Base-by-base conservation (phyloP, 129 eudicot species). In the Arctium minus region DNA sequence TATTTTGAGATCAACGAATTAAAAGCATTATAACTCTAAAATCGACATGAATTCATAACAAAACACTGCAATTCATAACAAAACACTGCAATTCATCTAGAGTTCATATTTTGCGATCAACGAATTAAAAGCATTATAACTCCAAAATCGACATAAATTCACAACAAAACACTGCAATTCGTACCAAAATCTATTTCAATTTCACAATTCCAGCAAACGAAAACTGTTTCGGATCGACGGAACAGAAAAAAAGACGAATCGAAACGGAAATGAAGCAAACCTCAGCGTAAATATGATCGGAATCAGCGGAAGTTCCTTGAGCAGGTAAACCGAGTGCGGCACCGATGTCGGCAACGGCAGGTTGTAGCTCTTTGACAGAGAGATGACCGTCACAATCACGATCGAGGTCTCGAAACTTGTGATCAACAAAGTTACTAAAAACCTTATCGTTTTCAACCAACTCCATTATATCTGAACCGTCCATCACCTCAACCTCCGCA, bases 401-500 rank as follows among this genome's bases (percentile, higher is more conserved):
- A 81, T 96, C 98, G 9, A 96, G 93, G 50, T 93, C 90, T 72
- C 87, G 82, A 81, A 96, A 96, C 92, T 96, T 96, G 77, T 96
- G 89, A 86, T 96, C 90, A 7, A 96, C 93, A 76, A 91, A 96
- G 72, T 86, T 86, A 81, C 88, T 83, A 42, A 93, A 96, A 12
- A 87, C 99, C 72, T 86, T 81, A 31, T 96, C 93, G 72, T 96
- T 88, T 70, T 88, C 97, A 93, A 96, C 99, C 78, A 96, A 89
- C 99, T 93, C 88, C 90, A 88, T 96, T 90, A 96, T 90, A 85
- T 96, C 95, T 13, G 98, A 91, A 87, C 99, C 99, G 93, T 96
- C 99, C 90, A 96, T 79, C 83, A 91, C 97, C 90, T 91, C 73
- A 78, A 79, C 84, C 12, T 56, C 82, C 62, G 60, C 84, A 73